phyloP scores from a whole-genome alignment of 2,329 filamentous ascomycete genomes.

The Waltergamsia citrina region DNA sequence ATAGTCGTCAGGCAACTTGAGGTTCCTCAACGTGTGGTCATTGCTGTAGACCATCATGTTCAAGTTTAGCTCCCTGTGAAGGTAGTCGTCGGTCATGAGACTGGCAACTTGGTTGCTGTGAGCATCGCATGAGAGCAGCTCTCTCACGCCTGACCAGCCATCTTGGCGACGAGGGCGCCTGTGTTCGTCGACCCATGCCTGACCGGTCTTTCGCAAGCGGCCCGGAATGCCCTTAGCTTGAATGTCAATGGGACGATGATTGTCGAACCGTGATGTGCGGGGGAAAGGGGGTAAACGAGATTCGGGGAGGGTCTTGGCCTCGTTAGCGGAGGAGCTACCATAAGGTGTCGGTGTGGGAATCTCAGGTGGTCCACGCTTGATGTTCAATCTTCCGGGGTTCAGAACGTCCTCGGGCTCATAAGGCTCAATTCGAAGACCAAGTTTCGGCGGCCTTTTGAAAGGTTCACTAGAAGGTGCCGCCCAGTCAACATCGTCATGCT shows the following conservation, averaged over 20 bases:
- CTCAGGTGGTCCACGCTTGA: neutral
- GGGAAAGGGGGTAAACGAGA: constrained; percentile 4
- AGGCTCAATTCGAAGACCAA: neutral
- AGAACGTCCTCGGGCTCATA: neutral
- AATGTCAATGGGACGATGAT: neutral
- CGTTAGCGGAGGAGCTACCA: too few relatives aligned
- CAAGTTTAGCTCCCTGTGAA: constrained; percentile 6
- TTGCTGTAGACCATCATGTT: constrained; percentile 13
- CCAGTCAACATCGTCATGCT: neutral
- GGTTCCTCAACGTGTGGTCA: neutral
- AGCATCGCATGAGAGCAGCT: constrained; percentile 12
- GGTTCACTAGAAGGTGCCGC: neutral
- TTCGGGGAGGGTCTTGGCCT: neutral
- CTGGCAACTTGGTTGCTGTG: constrained; percentile 12
- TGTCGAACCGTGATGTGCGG: neutral
- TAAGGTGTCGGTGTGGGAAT: too few relatives aligned
- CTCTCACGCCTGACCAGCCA: constrained; percentile 11
- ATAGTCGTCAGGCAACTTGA: neutral
- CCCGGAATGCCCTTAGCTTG: neutral
- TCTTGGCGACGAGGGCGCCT: neutral
- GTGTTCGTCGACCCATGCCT: neutral
- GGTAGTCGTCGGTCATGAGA: constrained; percentile 12
- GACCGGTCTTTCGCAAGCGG: neutral
- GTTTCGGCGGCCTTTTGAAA: neutral
- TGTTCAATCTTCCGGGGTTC: neutral